Conservation (phyloP, 2,329 filamentous ascomycete genomes). For the Phialophora macrospora region DNA sequence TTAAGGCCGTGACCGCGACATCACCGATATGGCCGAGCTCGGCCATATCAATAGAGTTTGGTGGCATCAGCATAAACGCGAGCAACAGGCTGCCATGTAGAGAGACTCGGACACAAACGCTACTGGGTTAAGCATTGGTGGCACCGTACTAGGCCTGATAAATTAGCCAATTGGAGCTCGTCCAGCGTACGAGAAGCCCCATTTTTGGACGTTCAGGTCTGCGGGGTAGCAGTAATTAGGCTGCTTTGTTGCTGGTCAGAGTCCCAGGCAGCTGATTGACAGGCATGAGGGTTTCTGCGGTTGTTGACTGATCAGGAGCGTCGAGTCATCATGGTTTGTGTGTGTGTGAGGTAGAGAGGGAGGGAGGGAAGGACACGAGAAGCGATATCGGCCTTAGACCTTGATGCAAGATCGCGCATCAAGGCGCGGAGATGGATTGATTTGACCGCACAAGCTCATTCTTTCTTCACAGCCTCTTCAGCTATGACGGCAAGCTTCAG, state of each 20-base stretch:
- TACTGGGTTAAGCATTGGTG: background rate
- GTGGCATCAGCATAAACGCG: background rate
- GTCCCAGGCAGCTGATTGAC: background rate
- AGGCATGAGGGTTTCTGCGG: background rate
- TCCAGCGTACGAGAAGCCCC: background rate
- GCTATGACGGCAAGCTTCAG: too few relatives aligned
- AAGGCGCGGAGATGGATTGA: too few relatives aligned
- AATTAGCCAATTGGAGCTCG: background rate
- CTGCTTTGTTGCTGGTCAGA: background rate
- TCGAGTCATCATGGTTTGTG: background rate
- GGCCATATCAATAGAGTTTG: background rate
- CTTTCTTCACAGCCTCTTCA: too few relatives aligned
- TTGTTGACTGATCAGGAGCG: background rate
- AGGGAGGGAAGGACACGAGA: background rate
- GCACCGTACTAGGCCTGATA: too few relatives aligned
- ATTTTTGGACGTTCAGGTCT: background rate
- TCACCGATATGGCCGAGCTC: slow-evolving; percentile 2
- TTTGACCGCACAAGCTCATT: too few relatives aligned
- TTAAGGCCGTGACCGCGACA: background rate
- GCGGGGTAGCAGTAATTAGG: background rate
- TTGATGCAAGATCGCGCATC: background rate
- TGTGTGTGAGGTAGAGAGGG: background rate
- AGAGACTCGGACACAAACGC: background rate
- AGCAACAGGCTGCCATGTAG: background rate
- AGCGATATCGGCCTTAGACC: background rate